phyloP scores from a whole-genome alignment of 2,329 filamentous ascomycete species.

The Fusarium sororula region DNA sequence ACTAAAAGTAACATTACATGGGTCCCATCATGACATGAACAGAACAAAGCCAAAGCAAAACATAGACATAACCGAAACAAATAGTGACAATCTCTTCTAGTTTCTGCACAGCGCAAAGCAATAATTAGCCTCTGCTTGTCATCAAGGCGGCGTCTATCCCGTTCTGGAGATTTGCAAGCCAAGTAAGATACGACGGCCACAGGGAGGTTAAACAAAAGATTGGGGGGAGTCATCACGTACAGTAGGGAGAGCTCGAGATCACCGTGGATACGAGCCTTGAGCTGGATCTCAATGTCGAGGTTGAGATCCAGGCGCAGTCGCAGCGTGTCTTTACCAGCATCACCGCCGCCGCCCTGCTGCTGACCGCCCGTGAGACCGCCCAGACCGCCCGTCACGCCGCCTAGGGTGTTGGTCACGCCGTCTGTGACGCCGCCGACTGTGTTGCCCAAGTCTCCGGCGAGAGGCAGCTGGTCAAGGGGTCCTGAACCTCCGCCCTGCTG shows the following conservation, averaged over 20 bases:
- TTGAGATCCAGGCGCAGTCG: conserved; percentile 81
- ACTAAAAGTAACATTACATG: conserved; percentile 31
- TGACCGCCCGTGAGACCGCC: conserved; percentile 52
- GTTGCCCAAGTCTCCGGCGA: conserved; percentile 48
- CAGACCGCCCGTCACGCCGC: conserved; percentile 51
- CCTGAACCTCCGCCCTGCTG: conserved; percentile 21
- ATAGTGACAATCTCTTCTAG: conserved; percentile 18
- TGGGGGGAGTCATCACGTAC: conserved; percentile 52
- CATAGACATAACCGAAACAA: background rate
- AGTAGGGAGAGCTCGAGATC: conserved; percentile 80
- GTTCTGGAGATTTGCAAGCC: conserved; percentile 41
- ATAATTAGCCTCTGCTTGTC: conserved; percentile 41
- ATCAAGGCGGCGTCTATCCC: conserved; percentile 25
- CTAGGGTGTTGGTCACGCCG: conserved; percentile 54
- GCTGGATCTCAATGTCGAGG: conserved; percentile 83
- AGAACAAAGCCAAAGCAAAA: background rate
- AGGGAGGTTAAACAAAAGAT: background rate
- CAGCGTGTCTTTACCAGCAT: conserved; percentile 67
- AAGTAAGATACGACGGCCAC: conserved; percentile 40
- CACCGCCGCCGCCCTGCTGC: conserved; percentile 47
- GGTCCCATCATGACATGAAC: conserved; percentile 26
- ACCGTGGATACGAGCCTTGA: conserved; percentile 87
- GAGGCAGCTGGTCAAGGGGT: conserved; percentile 50
- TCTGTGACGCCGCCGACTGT: conserved; percentile 53
- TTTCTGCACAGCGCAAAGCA: conserved; percentile 31